Percentiles rank a stretch among this genome's conserved stretches.
phyloP scores from a whole-genome alignment of 2,329 filamentous ascomycete genomes.

The Colletotrichum sp. region DNA sequence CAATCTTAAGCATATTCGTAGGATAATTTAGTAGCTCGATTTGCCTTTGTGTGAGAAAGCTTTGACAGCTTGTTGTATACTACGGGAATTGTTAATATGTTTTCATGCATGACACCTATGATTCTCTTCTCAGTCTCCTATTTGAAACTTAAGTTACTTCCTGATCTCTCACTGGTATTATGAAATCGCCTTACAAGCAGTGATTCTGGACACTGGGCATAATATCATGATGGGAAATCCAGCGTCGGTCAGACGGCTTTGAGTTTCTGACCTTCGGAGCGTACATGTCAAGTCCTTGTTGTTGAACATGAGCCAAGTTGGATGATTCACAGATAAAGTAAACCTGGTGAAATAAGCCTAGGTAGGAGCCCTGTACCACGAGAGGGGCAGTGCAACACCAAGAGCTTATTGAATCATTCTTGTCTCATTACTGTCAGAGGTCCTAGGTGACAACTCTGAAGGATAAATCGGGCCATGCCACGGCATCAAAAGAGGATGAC shows the following conservation, averaged over 20 bases:
- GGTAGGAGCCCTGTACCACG: neutral
- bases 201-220: neutral
- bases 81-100: fast-evolving
- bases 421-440: neutral
- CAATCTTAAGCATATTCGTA: neutral
- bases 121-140: neutral
- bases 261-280: fast-evolving
- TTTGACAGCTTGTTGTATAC: neutral
- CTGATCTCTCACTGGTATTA: fast-evolving
- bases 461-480: neutral
- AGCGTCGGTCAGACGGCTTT: neutral
- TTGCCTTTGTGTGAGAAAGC: neutral
- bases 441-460: neutral
- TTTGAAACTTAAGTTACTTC: neutral
- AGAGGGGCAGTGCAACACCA: neutral
- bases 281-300: too few relatives aligned
- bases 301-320: too few relatives aligned
- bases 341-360: neutral
- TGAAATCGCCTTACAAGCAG: neutral
- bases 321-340: too few relatives aligned
- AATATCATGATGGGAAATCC: fast-evolving
- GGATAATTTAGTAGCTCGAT: neutral
- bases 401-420: neutral
- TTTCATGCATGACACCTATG: fast-evolving
- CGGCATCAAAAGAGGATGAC: neutral